Conservation (phyloP, 2,329 filamentous ascomycete species). For the Mycosphaerelloides madeirae region DNA sequence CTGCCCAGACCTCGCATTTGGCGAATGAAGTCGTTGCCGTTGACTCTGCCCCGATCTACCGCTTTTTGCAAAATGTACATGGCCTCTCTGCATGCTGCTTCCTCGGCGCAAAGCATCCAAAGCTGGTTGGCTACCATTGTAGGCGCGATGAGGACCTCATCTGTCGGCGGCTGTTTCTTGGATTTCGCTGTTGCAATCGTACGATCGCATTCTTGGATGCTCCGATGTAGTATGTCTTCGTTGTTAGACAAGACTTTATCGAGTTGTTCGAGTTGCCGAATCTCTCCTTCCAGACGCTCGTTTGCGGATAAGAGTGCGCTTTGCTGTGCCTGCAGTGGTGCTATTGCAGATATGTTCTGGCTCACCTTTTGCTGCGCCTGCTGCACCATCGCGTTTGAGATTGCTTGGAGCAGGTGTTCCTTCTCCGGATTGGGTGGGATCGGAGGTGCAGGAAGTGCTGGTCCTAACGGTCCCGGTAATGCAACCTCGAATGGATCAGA, state of each 20-base stretch:
- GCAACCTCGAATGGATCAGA: constrained; percentile 59
- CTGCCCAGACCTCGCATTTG: constrained; percentile 66
- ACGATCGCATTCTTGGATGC: constrained; percentile 71
- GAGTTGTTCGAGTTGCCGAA: constrained; percentile 65
- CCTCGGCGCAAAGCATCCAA: constrained; percentile 83
- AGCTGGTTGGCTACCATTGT: constrained; percentile 91
- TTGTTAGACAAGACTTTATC: constrained; percentile 70
- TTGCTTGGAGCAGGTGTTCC: constrained; percentile 73
- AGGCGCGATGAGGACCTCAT: constrained; percentile 87
- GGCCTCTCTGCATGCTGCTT: constrained; percentile 78
- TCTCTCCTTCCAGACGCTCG: constrained; percentile 66
- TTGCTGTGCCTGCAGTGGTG: constrained; percentile 73
- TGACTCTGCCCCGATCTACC: constrained; percentile 67
- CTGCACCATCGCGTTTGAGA: constrained; percentile 64
- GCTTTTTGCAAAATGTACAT: constrained; percentile 76
- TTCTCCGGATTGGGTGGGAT: constrained; percentile 96
- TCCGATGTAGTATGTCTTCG: constrained; percentile 69
- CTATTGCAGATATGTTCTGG: constrained; percentile 69
- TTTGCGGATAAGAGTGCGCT: constrained; percentile 68
- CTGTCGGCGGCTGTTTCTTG: constrained; percentile 69
- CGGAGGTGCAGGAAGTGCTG: constrained; percentile 64
- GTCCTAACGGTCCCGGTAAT: constrained; percentile 46
- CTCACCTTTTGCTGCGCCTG: constrained; percentile 64
- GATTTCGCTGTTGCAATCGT: constrained; percentile 69
- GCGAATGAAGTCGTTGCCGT: constrained; percentile 69